Percentiles rank a stretch among this genome's conserved stretches.
Conservation (phyloP, 1,139 yeast genomes). For the Nematodospora anomalae region DNA sequence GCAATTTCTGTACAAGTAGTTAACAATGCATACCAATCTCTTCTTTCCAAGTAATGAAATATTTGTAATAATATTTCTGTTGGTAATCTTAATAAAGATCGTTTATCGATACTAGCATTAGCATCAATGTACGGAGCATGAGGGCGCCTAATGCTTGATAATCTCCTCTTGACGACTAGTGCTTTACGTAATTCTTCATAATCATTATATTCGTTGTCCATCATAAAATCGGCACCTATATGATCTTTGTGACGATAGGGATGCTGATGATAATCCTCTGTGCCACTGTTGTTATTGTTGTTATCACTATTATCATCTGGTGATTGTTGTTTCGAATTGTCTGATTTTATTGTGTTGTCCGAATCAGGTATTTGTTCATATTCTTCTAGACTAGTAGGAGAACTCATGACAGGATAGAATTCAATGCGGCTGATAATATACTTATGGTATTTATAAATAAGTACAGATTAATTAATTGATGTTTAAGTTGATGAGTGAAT, state of each 20-base stretch:
- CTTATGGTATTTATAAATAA: not conserved
- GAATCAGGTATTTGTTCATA: slow-evolving; percentile 14
- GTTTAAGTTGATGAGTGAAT: slow-evolving; percentile 1
- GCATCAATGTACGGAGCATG: slow-evolving; percentile 10
- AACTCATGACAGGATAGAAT: slow-evolving; percentile 24
- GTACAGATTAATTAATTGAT: not conserved
- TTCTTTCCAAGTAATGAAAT: slow-evolving; percentile 63
- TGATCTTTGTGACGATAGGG: slow-evolving; percentile 14
- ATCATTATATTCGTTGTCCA: slow-evolving; percentile 34
- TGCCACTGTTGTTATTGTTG: slow-evolving; percentile 4
- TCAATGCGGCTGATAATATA: not conserved
- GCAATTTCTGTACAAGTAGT: slow-evolving; percentile 86
- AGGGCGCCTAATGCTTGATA: slow-evolving; percentile 15
- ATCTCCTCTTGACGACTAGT: slow-evolving; percentile 32
- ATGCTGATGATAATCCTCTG: slow-evolving; percentile 1
- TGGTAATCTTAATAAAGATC: slow-evolving; percentile 61
- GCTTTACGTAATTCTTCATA: slow-evolving; percentile 38
- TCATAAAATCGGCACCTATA: slow-evolving; percentile 32
- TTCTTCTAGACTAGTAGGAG: slow-evolving; percentile 32
- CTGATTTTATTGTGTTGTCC: slow-evolving; percentile 8
- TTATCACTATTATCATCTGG: slow-evolving; percentile 1
- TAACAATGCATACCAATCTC: slow-evolving; percentile 67
- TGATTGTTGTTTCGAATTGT: slow-evolving; percentile 2
- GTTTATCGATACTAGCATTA: slow-evolving; percentile 6
- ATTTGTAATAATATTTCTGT: slow-evolving; percentile 77